phyloP scores from a whole-genome alignment of 345 rosid species.

The Triadica sebifera region DNA sequence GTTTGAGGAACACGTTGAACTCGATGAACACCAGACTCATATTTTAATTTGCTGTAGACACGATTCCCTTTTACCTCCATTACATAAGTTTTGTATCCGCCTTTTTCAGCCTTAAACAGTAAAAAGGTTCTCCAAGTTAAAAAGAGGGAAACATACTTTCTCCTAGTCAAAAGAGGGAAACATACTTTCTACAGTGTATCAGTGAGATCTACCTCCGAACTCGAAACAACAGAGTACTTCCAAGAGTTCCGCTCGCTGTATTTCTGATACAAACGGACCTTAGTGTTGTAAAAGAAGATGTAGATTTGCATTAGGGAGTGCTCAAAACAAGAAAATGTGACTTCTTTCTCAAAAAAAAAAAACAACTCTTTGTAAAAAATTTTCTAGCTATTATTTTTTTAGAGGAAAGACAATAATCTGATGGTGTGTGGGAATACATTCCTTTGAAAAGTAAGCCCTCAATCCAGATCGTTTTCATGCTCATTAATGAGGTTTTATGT shows the following conservation, averaged over 20 bases:
- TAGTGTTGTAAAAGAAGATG: constrained; percentile 21
- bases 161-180: constrained; percentile 6
- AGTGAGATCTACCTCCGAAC: constrained; percentile 63
- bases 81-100: constrained; percentile 93
- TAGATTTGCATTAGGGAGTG: constrained; percentile 16
- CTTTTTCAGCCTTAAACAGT: constrained; percentile 73
- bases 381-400: not conserved
- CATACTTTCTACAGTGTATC: constrained; percentile 5
- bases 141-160: constrained; percentile 4
- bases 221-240: constrained; percentile 57
- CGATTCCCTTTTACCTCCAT: constrained; percentile 83
- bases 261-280: constrained; percentile 91
- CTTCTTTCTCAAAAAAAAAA: not conserved
- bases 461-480: not conserved
- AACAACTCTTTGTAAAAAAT: not conserved
- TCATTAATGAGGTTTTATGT: not conserved
- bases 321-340: constrained; percentile 5
- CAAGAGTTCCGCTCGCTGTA: constrained; percentile 82
- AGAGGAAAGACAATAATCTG: not conserved
- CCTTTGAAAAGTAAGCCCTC: not conserved
- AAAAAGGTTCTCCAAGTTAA: constrained; percentile 15
- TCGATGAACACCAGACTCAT: constrained; percentile 92
- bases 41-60: constrained; percentile 92
- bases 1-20: constrained; percentile 98
- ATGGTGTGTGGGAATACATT: not conserved